Conservation (phyloP, 768 basidiomycete genomes). For the Tricholoma flavovirens region DNA sequence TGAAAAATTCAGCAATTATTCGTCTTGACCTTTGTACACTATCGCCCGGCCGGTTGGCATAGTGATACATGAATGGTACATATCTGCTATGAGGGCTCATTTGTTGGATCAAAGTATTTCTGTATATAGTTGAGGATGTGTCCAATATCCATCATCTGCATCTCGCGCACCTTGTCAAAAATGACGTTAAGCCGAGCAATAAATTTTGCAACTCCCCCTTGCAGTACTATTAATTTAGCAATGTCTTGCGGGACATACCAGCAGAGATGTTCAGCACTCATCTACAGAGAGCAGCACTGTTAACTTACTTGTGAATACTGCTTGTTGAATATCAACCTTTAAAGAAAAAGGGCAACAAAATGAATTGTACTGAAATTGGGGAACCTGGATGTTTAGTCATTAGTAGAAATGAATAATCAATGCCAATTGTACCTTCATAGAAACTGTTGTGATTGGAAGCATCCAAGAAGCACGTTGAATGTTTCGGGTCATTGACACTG, state of each 20-base stretch:
- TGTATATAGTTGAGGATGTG: slow-evolving; percentile 12
- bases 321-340: background rate
- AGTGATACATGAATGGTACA: slow-evolving; percentile 69
- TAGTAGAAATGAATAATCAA: background rate
- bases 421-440: slow-evolving; percentile 41
- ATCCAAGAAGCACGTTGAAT: slow-evolving; percentile 56
- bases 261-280: background rate
- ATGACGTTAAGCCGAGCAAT: slow-evolving; percentile 51
- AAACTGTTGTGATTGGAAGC: slow-evolving; percentile 53
- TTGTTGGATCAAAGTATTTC: slow-evolving; percentile 46
- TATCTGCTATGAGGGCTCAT: slow-evolving; percentile 67
- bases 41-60: slow-evolving; percentile 54
- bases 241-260: slow-evolving; percentile 64
- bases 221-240: slow-evolving; percentile 53
- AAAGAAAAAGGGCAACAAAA: background rate
- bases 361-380: slow-evolving; percentile 42
- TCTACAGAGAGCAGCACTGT: background rate
- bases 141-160: background rate
- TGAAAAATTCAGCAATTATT: slow-evolving; percentile 51
- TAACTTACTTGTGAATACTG: slow-evolving; percentile 49
- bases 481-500: slow-evolving; percentile 53
- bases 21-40: slow-evolving; percentile 51
- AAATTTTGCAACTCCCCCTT: slow-evolving; percentile 54
- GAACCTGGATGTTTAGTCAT: slow-evolving; percentile 22
- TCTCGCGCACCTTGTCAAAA: slow-evolving; percentile 38